Conservation (phyloP, 2,329 filamentous ascomycete species). For the Claviceps humidiphila region DNA sequence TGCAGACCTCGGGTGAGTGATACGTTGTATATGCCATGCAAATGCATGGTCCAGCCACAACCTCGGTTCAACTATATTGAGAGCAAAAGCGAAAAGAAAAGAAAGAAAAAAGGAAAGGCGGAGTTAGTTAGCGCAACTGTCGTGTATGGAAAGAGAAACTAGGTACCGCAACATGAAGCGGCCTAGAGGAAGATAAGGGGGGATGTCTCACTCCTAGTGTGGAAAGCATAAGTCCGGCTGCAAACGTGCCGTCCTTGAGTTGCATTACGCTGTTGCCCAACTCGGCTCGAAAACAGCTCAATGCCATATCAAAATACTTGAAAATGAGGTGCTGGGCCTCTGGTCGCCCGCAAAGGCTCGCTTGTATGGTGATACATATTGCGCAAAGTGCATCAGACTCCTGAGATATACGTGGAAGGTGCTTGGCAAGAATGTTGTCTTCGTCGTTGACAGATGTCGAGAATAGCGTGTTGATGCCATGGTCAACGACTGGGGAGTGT, state of each 20-base stretch:
- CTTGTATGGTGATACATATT: conserved; percentile 1
- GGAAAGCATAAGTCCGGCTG: conserved; percentile 1
- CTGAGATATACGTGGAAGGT: not conserved
- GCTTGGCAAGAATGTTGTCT: not conserved
- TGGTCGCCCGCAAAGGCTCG: not conserved
- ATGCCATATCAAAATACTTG: not conserved
- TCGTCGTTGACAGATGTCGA: conserved; percentile 1
- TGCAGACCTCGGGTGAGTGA: not conserved
- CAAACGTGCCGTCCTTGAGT: not conserved
- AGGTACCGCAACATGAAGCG: no score
- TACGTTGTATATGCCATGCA: conserved; percentile 1
- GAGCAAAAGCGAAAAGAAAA: not conserved
- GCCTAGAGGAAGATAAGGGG: no score
- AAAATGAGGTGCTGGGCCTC: not conserved
- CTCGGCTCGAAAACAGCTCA: not conserved
- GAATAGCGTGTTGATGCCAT: not conserved
- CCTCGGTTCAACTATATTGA: not conserved
- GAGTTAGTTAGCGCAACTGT: not conserved
- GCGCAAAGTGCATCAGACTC: not conserved
- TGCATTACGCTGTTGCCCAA: not conserved
- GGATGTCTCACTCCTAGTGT: not conserved
- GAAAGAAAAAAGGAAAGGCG: not conserved
- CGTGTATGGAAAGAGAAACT: not conserved
- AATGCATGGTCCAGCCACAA: not conserved
- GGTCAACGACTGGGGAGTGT: not conserved